Evolutionary conservation across 352 stramenopile species (phyloP), one percentile per base, ranked within the genome.

Genomic region (Globisporangium iwayamae): DNA sequence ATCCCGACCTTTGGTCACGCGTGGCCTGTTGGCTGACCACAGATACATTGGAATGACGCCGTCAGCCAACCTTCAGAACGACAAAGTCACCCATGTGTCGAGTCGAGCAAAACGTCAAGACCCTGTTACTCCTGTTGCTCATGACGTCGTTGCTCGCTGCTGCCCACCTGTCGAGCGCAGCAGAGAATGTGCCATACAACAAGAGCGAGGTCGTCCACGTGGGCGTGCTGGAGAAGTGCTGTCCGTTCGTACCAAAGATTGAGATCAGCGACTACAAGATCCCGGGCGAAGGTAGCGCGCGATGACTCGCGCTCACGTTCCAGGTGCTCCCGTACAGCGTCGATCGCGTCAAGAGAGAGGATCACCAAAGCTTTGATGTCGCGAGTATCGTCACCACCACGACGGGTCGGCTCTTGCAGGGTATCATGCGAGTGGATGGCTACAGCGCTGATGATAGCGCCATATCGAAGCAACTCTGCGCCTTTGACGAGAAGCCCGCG

Each of bases 161-260:
- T 25, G 22, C 22, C 1, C 22, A 25, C 22, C 22, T 25, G 22
- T 25, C 22, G 22, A 25, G 22, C 22, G 22, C 22, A 25, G 22
- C 22, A 25, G 22, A 25, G 22, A 25, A 25, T 25, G 22, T 25
- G 22, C 22, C 22, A 25, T 25, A 25, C 22, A 25, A 25, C 22
- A 38, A n/a, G 9, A 39, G 16, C 18, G 38, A 22, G 4, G 16
- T 60, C 16, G 34, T 32, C 10, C 8, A 32, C 11, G 55, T 69
- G 18, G n/a, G 66, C 39, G 61, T 69, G 25, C 38, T 72, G 39
- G 39, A 45, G 48, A 65, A 62, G 22, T 72, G 66, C 45, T 72
- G 61, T 60, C 66, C 66, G 34, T 57, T 60, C 52, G n/a, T 25
- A 4, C 47, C 66, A 1, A 60, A 45, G 36, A 64, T 56, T 39